Conservation (phyloP, 2,329 filamentous ascomycete genomes). For the Penicillium vulpinum region DNA sequence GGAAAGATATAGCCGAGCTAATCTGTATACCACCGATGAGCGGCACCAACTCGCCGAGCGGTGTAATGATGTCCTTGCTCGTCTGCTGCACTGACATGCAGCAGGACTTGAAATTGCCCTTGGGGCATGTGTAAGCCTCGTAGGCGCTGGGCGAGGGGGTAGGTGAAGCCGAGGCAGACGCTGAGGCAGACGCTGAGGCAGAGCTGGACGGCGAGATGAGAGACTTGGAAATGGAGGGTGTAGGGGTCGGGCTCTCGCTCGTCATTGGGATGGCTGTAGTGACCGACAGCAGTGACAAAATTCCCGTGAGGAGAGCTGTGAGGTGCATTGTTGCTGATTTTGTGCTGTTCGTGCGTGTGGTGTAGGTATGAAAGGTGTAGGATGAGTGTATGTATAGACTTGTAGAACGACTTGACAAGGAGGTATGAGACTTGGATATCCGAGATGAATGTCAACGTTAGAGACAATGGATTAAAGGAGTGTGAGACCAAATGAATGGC, state of each 20-base stretch:
- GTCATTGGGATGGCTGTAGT: conserved; percentile 16
- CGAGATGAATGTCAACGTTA: background rate
- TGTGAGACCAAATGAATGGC: conserved; percentile 17
- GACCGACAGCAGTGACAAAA: conserved; percentile 14
- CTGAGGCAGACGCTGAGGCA: conserved; percentile 5
- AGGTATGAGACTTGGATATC: background rate
- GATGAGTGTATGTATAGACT: background rate
- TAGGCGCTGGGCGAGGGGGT: conserved; percentile 10
- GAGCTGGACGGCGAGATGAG: conserved; percentile 3
- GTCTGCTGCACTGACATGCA: conserved; percentile 24
- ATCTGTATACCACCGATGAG: conserved; percentile 20
- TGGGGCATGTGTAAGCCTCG: conserved; percentile 25
- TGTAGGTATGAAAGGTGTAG: background rate
- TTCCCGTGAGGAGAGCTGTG: conserved; percentile 8
- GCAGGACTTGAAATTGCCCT: conserved; percentile 28
- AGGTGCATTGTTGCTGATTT: conserved; percentile 12
- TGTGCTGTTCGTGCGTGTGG: background rate
- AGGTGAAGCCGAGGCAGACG: conserved; percentile 5
- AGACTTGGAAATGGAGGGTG: background rate
- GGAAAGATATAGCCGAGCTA: conserved; percentile 25
- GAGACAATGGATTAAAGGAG: background rate
- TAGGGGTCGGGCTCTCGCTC: conserved; percentile 1
- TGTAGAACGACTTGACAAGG: background rate
- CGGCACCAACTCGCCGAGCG: conserved; percentile 25
- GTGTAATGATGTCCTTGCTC: conserved; percentile 14